A percentile compares a stretch with the other conserved stretches of the same genome.
These are phyloP conservation scores for Pachysandra terminalis DNA, from an alignment of 164 flowering plant genomes.

Conservation along the genomic window DNA sequence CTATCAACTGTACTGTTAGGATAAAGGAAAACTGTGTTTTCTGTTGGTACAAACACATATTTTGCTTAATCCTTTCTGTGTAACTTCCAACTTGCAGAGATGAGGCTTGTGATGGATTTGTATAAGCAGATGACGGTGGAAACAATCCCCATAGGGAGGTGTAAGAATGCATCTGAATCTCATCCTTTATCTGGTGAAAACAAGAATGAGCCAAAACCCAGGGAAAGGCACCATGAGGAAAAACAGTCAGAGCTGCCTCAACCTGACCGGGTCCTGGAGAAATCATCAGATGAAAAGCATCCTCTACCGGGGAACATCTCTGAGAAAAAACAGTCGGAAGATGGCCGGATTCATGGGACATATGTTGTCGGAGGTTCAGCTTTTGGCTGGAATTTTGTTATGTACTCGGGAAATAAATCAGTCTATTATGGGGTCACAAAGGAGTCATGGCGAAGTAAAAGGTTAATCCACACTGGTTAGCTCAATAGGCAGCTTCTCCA, in stretches of 20 bases:
- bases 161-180: conserved; percentile 20
- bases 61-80: not conserved
- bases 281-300: conserved; percentile 23
- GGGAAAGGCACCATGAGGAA: conserved; percentile 18
- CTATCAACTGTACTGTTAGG: too few relatives aligned
- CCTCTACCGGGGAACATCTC: conserved; percentile 10
- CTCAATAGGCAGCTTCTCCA: too few relatives aligned
- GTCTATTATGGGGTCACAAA: conserved; percentile 70
- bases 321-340: conserved; percentile 25
- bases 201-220: conserved; percentile 16
- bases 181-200: conserved; percentile 20
- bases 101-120: conserved; percentile 49
- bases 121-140: conserved; percentile 41
- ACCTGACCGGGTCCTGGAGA: conserved; percentile 13
- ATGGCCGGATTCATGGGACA: conserved; percentile 21
- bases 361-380: conserved; percentile 79
- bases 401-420: conserved; percentile 36
- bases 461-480: too few relatives aligned
- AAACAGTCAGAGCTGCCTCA: conserved; percentile 17
- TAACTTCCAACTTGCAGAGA: conserved; percentile 38
- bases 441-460: conserved; percentile 34
- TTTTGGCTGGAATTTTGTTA: conserved; percentile 83
- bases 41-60: not conserved
- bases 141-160: conserved; percentile 18
- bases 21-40: not conserved